Evolutionary conservation across 768 basidiomycete species (phyloP).

Genomic region (Suillus alpinus): DNA sequence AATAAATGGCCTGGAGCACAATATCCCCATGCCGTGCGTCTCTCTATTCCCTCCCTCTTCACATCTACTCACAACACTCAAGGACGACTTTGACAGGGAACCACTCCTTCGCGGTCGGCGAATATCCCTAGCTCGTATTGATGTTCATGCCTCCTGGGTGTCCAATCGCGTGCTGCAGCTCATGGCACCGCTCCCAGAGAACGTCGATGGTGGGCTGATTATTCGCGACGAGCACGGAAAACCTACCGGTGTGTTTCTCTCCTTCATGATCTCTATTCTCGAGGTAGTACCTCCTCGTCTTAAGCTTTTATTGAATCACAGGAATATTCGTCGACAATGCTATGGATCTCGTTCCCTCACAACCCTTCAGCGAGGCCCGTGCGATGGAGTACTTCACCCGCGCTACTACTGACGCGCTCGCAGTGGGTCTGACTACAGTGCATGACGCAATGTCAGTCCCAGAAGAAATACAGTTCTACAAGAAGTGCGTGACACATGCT

Average conservation of each 20-base stretch:
- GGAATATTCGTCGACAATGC: conserved; percentile 89
- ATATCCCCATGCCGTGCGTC: conserved; percentile 71
- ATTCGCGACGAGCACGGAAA: conserved; percentile 56
- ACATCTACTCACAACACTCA: neutral
- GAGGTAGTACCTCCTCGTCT: neutral
- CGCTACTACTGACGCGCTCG: conserved; percentile 67
- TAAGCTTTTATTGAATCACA: conserved; percentile 6
- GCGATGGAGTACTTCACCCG: conserved; percentile 63
- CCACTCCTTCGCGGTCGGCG: conserved; percentile 63
- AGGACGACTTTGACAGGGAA: conserved; percentile 76
- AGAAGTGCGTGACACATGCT: conserved; percentile 41
- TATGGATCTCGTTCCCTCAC: conserved; percentile 69
- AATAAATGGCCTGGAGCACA: conserved; percentile 62
- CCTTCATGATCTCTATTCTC: conserved; percentile 7
- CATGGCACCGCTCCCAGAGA: conserved; percentile 56
- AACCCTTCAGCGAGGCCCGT: conserved; percentile 54
- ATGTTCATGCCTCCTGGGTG: conserved; percentile 87
- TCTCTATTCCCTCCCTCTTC: neutral
- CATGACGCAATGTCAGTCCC: conserved; percentile 72
- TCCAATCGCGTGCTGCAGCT: conserved; percentile 67
- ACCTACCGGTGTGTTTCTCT: conserved; percentile 56
- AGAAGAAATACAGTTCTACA: conserved; percentile 59
- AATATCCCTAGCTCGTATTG: conserved; percentile 74
- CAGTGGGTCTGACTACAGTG: conserved; percentile 78
- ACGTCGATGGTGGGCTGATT: conserved; percentile 75